phyloP scores from a whole-genome alignment of 2,329 filamentous ascomycete species.

The Cercospora zeae-maydis region DNA sequence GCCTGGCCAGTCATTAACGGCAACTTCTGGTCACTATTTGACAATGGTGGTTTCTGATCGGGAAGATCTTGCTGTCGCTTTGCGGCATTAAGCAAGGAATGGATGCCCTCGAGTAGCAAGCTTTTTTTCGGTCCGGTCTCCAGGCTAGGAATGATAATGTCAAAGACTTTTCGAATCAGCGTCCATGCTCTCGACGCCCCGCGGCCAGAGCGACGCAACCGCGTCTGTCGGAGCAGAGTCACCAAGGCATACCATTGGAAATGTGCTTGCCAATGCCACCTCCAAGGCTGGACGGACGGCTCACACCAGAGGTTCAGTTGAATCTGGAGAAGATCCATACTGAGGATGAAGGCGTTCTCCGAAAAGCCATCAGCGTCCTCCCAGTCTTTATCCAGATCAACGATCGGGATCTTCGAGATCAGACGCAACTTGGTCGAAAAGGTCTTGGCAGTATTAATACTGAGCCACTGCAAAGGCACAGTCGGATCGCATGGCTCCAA shows the following conservation, averaged over 20 bases:
- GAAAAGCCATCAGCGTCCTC: constrained; percentile 23
- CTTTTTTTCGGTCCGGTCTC: constrained; percentile 22
- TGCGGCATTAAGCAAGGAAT: constrained; percentile 24
- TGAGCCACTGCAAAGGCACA: constrained; percentile 27
- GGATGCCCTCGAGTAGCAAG: constrained; percentile 23
- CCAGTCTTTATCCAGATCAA: constrained; percentile 24
- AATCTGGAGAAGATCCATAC: constrained; percentile 26
- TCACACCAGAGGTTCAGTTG: constrained; percentile 30
- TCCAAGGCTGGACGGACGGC: constrained; percentile 28
- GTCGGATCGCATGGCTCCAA: constrained; percentile 28
- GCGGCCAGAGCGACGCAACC: constrained; percentile 21
- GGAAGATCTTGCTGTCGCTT: constrained; percentile 21
- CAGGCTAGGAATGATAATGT: constrained; percentile 27
- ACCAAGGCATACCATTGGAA: constrained; percentile 32
- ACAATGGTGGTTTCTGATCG: not conserved
- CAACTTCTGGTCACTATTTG: constrained; percentile 10
- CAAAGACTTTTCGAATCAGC: constrained; percentile 25
- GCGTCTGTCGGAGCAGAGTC: constrained; percentile 27
- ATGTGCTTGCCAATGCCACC: constrained; percentile 30
- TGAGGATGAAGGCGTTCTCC: constrained; percentile 27
- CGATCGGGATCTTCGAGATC: constrained; percentile 26
- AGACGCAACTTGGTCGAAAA: constrained; percentile 28
- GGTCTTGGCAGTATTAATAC: constrained; percentile 27
- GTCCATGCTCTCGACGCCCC: constrained; percentile 24
- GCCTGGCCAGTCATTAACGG: not conserved